A percentile compares a stretch with the other conserved stretches of the same genome.
These are phyloP conservation scores for Clausena lansium DNA, from an alignment of 345 rosid species.

Conservation along the genomic window DNA sequence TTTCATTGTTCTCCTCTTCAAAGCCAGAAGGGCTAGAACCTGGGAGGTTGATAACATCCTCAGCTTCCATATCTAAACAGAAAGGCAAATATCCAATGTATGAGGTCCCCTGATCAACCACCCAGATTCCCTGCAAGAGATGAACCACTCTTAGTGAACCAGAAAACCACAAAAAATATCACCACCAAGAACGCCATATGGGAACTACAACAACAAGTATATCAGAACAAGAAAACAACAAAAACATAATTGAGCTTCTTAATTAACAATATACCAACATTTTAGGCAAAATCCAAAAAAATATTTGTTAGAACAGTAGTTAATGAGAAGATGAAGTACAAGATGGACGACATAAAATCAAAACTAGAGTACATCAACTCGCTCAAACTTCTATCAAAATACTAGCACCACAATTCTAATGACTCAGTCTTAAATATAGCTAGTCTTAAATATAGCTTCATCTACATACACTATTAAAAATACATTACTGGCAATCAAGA, in stretches of 20 bases:
- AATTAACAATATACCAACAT: not conserved
- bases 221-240: not conserved
- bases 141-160: not conserved
- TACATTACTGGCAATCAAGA: not conserved
- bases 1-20: slow-evolving; percentile 31
- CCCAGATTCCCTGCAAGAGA: slow-evolving; percentile 24
- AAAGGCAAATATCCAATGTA: slow-evolving; percentile 3
- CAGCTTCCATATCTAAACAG: slow-evolving; percentile 45
- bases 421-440: not conserved
- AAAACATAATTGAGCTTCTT: not conserved
- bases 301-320: not conserved
- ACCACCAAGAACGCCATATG: not conserved
- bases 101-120: slow-evolving; percentile 8
- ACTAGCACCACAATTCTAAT: not conserved
- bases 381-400: not conserved
- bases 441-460: not conserved
- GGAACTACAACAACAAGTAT: not conserved
- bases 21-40: slow-evolving; percentile 31
- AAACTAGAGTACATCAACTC: not conserved
- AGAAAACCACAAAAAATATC: not conserved
- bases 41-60: slow-evolving; percentile 33
- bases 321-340: not conserved
- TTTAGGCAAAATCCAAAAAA: not conserved
- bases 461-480: not conserved
- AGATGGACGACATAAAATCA: not conserved